Percentiles rank a stretch among this genome's conserved stretches.
Conservation (phyloP, 1,139 yeast genomes). For the Blastobotrys proliferans region DNA sequence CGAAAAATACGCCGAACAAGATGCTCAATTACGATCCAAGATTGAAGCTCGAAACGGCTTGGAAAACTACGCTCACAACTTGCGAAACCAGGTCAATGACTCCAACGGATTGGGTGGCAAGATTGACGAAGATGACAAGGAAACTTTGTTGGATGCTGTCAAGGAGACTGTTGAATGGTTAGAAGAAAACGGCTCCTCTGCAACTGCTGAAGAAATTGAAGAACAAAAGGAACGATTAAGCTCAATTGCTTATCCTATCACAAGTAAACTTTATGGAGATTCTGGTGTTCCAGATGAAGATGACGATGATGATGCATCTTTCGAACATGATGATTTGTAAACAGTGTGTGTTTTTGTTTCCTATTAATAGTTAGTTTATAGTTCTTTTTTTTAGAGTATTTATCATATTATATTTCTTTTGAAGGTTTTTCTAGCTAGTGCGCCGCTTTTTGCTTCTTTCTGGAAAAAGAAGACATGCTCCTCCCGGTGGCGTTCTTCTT, state of each 20-base stretch:
- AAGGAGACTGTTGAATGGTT: constrained; percentile 86
- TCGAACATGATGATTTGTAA: constrained; percentile 60
- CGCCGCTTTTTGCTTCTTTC: no score
- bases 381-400: background rate
- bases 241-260: constrained; percentile 85
- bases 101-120: constrained; percentile 64
- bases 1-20: constrained; percentile 79
- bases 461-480: no score
- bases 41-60: constrained; percentile 79
- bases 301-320: constrained; percentile 56
- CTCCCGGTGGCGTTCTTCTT: no score
- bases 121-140: constrained; percentile 88
- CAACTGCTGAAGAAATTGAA: constrained; percentile 87
- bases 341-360: background rate
- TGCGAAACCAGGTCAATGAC: constrained; percentile 75
- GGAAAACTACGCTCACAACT: constrained; percentile 87
- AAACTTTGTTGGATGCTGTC: constrained; percentile 80
- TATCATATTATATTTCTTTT: no score
- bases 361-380: background rate
- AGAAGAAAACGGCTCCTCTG: constrained; percentile 81
- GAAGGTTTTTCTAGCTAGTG: no score
- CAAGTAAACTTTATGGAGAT: constrained; percentile 81
- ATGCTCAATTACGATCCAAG: constrained; percentile 77
- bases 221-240: constrained; percentile 88
- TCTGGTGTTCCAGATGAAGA: constrained; percentile 49